Evolutionary conservation across 2,329 filamentous ascomycete species (phyloP).

Genomic region (Hyphodiscus sp.): DNA sequence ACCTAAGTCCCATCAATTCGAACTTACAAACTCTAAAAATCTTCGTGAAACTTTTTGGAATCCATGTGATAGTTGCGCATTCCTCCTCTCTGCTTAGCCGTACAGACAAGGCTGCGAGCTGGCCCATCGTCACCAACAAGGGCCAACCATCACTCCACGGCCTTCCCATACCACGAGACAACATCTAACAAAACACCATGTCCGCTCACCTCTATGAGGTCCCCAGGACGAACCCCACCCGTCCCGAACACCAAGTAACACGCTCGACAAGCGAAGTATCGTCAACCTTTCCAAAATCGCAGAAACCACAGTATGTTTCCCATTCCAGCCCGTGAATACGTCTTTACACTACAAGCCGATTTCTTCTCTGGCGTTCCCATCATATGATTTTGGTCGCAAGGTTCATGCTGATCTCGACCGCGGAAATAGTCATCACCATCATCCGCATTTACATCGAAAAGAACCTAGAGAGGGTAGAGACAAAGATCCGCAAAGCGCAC

Average conservation of each 20-base stretch:
- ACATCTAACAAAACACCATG: not conserved
- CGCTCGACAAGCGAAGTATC: conserved; percentile 36
- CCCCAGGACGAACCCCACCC: conserved; percentile 26
- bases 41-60: not conserved
- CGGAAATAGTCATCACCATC: not conserved
- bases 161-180: not conserved
- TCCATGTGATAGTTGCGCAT: conserved; percentile 9
- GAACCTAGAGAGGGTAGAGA: not conserved
- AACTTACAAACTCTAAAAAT: not conserved
- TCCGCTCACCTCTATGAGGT: not conserved
- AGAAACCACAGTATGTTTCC: conserved; percentile 32
- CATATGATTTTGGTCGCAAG: too few relatives aligned
- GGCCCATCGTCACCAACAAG: conserved; percentile 26
- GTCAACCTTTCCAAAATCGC: conserved; percentile 22
- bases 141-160: conserved; percentile 10
- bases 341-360: too few relatives aligned
- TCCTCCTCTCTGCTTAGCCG: conserved; percentile 3
- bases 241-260: conserved; percentile 45
- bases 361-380: too few relatives aligned
- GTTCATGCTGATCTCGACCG: not conserved
- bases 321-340: too few relatives aligned
- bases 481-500: not conserved
- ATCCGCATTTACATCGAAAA: conserved; percentile 1
- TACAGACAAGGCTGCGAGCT: conserved; percentile 33
- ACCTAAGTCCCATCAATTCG: not conserved